Evolutionary conservation across 2,329 filamentous ascomycete species (phyloP).

Genomic region (Fusarium sp.): DNA sequence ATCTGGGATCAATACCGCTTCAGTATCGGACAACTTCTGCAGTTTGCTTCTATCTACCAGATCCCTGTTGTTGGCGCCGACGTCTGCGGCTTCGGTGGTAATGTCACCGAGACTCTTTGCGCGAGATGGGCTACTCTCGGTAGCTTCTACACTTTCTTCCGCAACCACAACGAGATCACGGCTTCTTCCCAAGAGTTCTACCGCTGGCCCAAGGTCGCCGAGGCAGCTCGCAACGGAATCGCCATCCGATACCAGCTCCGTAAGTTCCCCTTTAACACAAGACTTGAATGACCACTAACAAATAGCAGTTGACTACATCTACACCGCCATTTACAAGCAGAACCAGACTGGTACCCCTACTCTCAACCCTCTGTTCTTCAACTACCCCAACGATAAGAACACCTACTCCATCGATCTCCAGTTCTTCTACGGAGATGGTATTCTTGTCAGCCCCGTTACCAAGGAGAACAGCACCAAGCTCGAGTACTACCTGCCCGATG

Average conservation of each 20-base stretch:
- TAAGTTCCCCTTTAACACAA: neutral
- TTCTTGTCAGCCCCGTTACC: slow-evolving; percentile 62
- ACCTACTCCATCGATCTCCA: slow-evolving; percentile 62
- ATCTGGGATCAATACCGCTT: slow-evolving; percentile 70
- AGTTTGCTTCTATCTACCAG: slow-evolving; percentile 75
- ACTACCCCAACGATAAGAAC: slow-evolving; percentile 67
- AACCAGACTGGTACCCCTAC: slow-evolving; percentile 72
- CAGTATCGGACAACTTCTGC: slow-evolving; percentile 70
- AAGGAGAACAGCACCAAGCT: slow-evolving; percentile 59
- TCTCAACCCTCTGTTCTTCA: slow-evolving; percentile 78
- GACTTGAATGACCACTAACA: neutral
- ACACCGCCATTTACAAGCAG: slow-evolving; percentile 76
- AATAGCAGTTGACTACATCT: slow-evolving; percentile 74
- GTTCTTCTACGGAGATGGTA: slow-evolving; percentile 61
- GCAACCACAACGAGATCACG: slow-evolving; percentile 70
- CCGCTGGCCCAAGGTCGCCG: slow-evolving; percentile 71
- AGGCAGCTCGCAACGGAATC: slow-evolving; percentile 75
- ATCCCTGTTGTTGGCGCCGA: slow-evolving; percentile 78
- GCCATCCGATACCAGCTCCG: slow-evolving; percentile 74
- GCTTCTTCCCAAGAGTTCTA: slow-evolving; percentile 72
- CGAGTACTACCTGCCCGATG: slow-evolving; percentile 62
- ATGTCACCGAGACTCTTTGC: slow-evolving; percentile 56
- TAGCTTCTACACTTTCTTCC: slow-evolving; percentile 77
- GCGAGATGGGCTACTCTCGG: slow-evolving; percentile 73
- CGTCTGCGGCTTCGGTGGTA: slow-evolving; percentile 80